Percentiles rank a stretch among this genome's conserved stretches.
phyloP scores from a whole-genome alignment of 2,329 filamentous ascomycete genomes.

The Ciborinia camelliae region DNA sequence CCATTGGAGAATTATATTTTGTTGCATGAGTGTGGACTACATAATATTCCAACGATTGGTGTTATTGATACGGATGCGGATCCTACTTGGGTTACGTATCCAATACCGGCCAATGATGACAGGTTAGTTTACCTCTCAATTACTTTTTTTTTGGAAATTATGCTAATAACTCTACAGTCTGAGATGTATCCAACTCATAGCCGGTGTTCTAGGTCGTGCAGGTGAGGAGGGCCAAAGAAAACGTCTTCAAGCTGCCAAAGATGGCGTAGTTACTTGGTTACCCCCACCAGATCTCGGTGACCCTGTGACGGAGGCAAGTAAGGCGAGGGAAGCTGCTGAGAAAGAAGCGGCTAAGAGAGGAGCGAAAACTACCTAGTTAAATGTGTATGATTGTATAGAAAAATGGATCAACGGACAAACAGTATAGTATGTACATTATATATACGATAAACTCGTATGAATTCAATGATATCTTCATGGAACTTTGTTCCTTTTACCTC shows the following conservation, averaged over 20 bases:
- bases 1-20: conserved; percentile 88
- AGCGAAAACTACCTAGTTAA: background rate
- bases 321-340: conserved; percentile 1
- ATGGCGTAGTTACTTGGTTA: conserved; percentile 62
- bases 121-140: conserved; percentile 51
- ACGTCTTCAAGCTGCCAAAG: conserved; percentile 59
- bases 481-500: too few relatives aligned
- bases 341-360: background rate
- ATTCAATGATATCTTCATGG: too few relatives aligned
- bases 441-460: background rate
- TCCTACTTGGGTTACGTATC: conserved; percentile 91
- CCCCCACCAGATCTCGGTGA: conserved; percentile 38
- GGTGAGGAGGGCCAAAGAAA: conserved; percentile 72
- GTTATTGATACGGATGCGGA: conserved; percentile 92
- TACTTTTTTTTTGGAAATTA: too few relatives aligned
- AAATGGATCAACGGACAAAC: background rate
- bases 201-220: conserved; percentile 79
- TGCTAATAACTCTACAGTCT: conserved; percentile 54
- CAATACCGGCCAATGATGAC: conserved; percentile 95
- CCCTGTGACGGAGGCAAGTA: conserved; percentile 25
- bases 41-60: conserved; percentile 89
- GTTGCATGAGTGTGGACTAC: conserved; percentile 84
- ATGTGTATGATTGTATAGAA: conserved; percentile 5
- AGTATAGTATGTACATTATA: background rate
- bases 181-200: conserved; percentile 76